These are phyloP conservation scores for Plasmodium falciparum DNA, from an alignment of 169 alveolate genomes.

Conservation along the genomic window DNA sequence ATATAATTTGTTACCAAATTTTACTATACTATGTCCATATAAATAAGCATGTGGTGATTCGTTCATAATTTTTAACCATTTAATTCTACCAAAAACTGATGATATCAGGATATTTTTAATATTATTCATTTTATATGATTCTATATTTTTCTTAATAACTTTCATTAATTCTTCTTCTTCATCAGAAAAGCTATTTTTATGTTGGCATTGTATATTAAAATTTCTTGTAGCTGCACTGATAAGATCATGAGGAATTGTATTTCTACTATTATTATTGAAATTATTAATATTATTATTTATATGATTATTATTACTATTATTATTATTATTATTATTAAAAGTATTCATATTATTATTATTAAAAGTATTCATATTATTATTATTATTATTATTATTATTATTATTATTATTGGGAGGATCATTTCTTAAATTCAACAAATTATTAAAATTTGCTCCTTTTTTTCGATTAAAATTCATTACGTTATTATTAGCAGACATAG, in stretches of 20 bases:
- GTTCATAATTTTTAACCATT: conserved; percentile 75
- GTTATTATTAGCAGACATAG: conserved; percentile 22
- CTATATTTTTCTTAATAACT: conserved; percentile 68
- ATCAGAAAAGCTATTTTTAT: conserved; percentile 19
- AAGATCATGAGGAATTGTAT: conserved; percentile 11
- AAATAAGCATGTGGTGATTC: conserved; percentile 75
- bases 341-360: neutral
- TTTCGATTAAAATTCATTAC: conserved; percentile 20
- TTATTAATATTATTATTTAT: neutral
- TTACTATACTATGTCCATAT: conserved; percentile 88
- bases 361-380: neutral
- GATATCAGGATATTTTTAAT: conserved; percentile 67
- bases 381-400: neutral
- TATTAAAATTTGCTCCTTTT: conserved; percentile 2
- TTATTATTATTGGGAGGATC: conserved; percentile 8
- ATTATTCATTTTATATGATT: conserved; percentile 66
- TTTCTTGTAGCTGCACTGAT: conserved; percentile 30
- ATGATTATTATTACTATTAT: too few relatives aligned
- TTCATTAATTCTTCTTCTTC: conserved; percentile 74
- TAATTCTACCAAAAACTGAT: conserved; percentile 70
- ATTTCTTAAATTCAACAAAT: conserved; percentile 14
- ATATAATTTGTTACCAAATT: conserved; percentile 89
- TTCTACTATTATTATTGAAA: neutral
- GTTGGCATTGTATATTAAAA: conserved; percentile 13
- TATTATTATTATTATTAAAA: neutral